Percentiles rank a stretch among this genome's conserved stretches.
These are phyloP conservation scores for Emericellopsis cladophorae DNA, from an alignment of 2,329 filamentous ascomycete species.

Conservation along the genomic window DNA sequence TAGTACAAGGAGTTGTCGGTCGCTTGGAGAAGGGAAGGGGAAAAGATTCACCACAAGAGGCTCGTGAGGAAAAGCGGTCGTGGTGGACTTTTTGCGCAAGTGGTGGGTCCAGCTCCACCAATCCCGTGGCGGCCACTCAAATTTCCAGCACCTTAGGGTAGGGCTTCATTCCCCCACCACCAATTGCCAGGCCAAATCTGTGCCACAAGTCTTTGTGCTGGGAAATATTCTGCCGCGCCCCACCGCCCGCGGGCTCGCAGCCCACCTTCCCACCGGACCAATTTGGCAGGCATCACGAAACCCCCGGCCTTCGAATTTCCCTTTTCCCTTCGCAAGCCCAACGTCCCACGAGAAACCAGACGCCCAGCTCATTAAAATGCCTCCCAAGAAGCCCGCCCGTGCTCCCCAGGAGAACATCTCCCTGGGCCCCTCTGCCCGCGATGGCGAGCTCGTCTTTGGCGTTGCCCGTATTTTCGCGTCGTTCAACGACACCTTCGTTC, in stretches of 20 bases:
- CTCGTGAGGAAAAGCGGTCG: neutral
- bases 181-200: neutral
- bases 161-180: neutral
- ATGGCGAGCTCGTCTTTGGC: slow-evolving; percentile 96
- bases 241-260: slow-evolving; percentile 17
- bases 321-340: neutral
- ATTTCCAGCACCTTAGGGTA: too few relatives aligned
- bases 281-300: slow-evolving; percentile 10
- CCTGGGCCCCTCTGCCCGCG: slow-evolving; percentile 90
- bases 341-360: slow-evolving; percentile 11
- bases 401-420: slow-evolving; percentile 95
- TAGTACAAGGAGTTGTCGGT: slow-evolving; percentile 12
- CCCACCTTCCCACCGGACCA: slow-evolving; percentile 11
- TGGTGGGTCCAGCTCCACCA: neutral
- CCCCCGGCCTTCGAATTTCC: neutral
- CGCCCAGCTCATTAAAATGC: slow-evolving; percentile 52
- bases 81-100: slow-evolving; percentile 3
- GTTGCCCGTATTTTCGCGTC: slow-evolving; percentile 95
- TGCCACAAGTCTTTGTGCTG: neutral
- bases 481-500: slow-evolving; percentile 90
- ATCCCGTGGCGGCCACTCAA: too few relatives aligned
- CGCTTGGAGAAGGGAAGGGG: slow-evolving; percentile 2
- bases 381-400: slow-evolving; percentile 82
- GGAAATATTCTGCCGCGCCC: slow-evolving; percentile 19
- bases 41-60: neutral